These are phyloP conservation scores for Backusella sp. DNA, from an alignment of 192 early-diverging fungal genomes.

Conservation along the genomic window DNA sequence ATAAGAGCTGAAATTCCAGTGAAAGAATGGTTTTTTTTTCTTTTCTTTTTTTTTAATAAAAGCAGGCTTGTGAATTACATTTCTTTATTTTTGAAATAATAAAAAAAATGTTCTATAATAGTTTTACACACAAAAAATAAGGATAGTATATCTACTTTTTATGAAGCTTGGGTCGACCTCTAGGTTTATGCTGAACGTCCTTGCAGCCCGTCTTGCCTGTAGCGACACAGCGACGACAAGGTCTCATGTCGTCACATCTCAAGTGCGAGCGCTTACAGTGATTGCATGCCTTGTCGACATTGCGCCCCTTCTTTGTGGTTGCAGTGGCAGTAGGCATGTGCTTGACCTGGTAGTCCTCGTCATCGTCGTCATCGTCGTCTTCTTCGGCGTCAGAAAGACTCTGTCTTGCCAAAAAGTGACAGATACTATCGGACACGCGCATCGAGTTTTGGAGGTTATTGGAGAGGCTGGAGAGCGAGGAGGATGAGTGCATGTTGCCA, in stretches of 20 bases:
- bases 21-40: too few species aligned
- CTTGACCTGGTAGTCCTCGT: conserved; percentile 16
- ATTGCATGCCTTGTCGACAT: conserved; percentile 42
- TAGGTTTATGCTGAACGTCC: conserved; percentile 43
- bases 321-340: neutral
- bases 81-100: neutral
- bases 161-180: conserved; percentile 36
- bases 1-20: neutral
- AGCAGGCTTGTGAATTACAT: neutral
- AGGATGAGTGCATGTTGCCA: conserved; percentile 10
- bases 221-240: conserved; percentile 34
- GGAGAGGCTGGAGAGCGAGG: conserved; percentile 14
- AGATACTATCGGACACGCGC: conserved; percentile 14
- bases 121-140: neutral
- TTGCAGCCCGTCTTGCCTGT: conserved; percentile 38
- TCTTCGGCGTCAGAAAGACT: conserved; percentile 14
- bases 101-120: neutral
- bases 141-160: conserved; percentile 21
- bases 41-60: too few species aligned
- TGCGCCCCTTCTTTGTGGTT: conserved; percentile 27
- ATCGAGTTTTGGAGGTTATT: conserved; percentile 11
- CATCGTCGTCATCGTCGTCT: conserved; percentile 21
- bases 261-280: conserved; percentile 42
- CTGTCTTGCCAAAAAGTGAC: conserved; percentile 6
- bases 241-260: conserved; percentile 38